Evolutionary conservation across 805 yeast species (phyloP), one percentile per base, ranked within the genome.

Genomic region (Candida boleticola): DNA sequence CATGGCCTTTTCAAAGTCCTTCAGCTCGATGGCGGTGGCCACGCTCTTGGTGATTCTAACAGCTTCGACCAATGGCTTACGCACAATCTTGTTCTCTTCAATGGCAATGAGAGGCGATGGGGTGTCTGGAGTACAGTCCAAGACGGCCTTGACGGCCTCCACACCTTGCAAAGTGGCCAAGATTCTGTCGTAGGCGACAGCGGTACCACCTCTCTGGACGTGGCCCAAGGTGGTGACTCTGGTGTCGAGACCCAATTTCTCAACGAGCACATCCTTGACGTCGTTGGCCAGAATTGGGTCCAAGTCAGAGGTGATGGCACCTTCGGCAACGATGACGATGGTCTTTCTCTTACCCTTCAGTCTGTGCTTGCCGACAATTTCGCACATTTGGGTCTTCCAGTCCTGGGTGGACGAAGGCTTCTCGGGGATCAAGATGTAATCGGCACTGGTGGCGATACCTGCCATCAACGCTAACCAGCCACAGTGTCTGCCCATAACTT

Each of bases 401-500:
- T 75, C 73, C 26, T 73, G 73, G 16, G 83, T 72, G 41, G 73
- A 68, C 5, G 96, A 87, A 3, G 99, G 97, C 65, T 83, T 82
- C 69, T 93, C 99, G 26, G 99, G 99, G 50, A 93, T 85, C 55
- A 93, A 83, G 45, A 89, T 85, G 62, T 81, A 89, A 68, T 93
- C 99, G 2, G 99, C 98, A 55, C 93, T 86, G 22, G 97, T 88
- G 34, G 98, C 89, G 47, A 92, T 83, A 58, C 98, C 99, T 3
- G 99, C 95, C 93, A 89, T 90, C 53, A 93, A 72, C 1, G 95
- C 98, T 54, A 93, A 77, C 99, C 99, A 93, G 49, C 99, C 99
- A 74, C 99, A 93, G 64, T 93, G 97, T 60, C 99, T 82, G 48
- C 99, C 99, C 99, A 93, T 93, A 31, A 93, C 99, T 64, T 93